Percentiles rank a stretch among this genome's conserved stretches.
Evolutionary conservation across 805 yeast species (phyloP).

Genomic region (Lachancea thermotolerans): DNA sequence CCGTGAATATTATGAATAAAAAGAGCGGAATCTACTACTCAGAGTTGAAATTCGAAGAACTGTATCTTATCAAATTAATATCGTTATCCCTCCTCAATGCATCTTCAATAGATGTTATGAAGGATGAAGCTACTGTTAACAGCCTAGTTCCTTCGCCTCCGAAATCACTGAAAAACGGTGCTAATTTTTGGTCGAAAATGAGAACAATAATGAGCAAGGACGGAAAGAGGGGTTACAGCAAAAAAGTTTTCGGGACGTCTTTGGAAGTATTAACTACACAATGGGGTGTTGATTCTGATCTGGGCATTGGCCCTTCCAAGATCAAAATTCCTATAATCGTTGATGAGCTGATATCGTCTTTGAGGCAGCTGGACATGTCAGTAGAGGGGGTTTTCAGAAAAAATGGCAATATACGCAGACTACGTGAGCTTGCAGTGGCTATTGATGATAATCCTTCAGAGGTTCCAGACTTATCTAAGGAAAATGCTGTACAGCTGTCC

Average conservation of each 20-base stretch:
- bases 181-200: conserved; percentile 28
- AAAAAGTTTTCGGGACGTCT: conserved; percentile 71
- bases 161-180: conserved; percentile 30
- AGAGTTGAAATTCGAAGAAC: conserved; percentile 36
- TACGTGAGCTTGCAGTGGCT: conserved; percentile 63
- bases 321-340: conserved; percentile 77
- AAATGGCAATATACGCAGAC: conserved; percentile 85
- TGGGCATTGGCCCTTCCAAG: conserved; percentile 77
- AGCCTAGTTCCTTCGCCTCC: conserved; percentile 56
- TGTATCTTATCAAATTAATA: conserved; percentile 53
- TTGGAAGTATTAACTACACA: conserved; percentile 58
- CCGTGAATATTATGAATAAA: conserved; percentile 12
- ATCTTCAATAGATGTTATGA: conserved; percentile 16
- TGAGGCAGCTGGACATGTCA: conserved; percentile 88
- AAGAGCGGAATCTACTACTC: conserved; percentile 49
- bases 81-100: conserved; percentile 34
- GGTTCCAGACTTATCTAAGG: conserved; percentile 63
- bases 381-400: conserved; percentile 94
- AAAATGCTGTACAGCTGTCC: conserved; percentile 86
- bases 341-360: conserved; percentile 77
- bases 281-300: conserved; percentile 75
- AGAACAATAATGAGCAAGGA: conserved; percentile 25
- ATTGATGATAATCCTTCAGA: conserved; percentile 69
- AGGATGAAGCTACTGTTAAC: conserved; percentile 7
- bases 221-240: conserved; percentile 17